These are phyloP conservation scores for Physaria fendleri DNA, from an alignment of 345 rosid genomes.

Conservation along the genomic window DNA sequence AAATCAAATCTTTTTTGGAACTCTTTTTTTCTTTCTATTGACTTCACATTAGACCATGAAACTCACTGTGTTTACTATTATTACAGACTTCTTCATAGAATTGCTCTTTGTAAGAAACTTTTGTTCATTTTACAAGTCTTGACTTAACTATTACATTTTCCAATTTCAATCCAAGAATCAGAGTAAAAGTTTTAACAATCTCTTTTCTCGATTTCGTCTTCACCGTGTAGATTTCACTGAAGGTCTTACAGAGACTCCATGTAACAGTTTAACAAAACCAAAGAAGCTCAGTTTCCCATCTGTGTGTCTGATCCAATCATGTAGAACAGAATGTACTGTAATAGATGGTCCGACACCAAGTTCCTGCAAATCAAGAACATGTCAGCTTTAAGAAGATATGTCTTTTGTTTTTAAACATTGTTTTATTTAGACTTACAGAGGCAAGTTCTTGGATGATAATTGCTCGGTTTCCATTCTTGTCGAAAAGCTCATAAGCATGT, in stretches of 20 bases:
- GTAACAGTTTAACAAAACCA: slow-evolving; percentile 80
- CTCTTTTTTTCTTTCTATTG: background rate
- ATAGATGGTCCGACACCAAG: slow-evolving; percentile 88
- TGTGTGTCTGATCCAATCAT: slow-evolving; percentile 78
- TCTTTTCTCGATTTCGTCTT: too few relatives aligned
- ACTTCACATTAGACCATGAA: background rate
- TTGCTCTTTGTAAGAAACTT: background rate
- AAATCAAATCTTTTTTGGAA: background rate
- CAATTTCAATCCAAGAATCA: slow-evolving; percentile 15
- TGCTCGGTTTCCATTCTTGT: slow-evolving; percentile 75
- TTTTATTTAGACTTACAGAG: slow-evolving; percentile 54
- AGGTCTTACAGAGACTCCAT: slow-evolving; percentile 58
- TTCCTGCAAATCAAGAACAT: slow-evolving; percentile 46
- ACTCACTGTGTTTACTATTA: background rate
- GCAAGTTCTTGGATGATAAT: slow-evolving; percentile 89
- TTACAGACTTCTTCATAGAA: background rate
- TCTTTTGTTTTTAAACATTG: background rate
- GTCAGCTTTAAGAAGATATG: background rate
- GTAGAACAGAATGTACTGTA: slow-evolving; percentile 76
- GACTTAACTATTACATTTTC: background rate
- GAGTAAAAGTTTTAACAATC: slow-evolving; percentile 1
- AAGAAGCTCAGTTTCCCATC: slow-evolving; percentile 92
- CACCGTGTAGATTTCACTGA: slow-evolving; percentile 24
- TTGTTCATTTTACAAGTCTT: background rate
- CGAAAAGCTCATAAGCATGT: slow-evolving; percentile 70